These are phyloP conservation scores for Rhodomyrtus psidioides DNA, from an alignment of 441 rosid genomes.

Conservation along the genomic window DNA sequence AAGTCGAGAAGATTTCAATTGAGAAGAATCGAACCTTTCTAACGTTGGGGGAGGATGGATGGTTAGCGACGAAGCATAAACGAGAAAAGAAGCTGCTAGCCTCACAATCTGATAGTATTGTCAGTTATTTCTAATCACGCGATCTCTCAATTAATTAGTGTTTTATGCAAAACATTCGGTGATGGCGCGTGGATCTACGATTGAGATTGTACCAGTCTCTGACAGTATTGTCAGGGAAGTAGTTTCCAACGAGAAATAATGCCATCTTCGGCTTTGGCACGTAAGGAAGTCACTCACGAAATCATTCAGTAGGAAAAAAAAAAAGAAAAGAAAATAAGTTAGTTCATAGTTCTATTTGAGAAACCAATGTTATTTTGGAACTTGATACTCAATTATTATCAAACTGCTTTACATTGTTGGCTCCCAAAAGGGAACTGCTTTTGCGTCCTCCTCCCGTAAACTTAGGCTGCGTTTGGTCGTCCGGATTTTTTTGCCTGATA, in stretches of 20 bases:
- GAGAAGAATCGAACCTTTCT: not conserved
- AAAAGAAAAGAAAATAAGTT: not conserved
- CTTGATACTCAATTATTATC: not conserved
- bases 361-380: not conserved
- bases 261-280: conserved; percentile 41
- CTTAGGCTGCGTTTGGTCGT: no score
- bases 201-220: no score
- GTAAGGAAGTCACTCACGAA: conserved; percentile 26
- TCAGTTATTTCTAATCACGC: no score
- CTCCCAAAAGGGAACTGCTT: not conserved
- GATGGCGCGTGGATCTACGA: no score
- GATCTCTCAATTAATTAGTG: no score
- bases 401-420: not conserved
- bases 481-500: no score
- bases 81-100: conserved; percentile 20
- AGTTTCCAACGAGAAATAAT: conserved; percentile 50
- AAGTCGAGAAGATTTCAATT: not conserved
- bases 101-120: no score
- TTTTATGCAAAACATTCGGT: no score
- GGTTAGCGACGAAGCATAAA: conserved; percentile 63
- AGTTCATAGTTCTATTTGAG: not conserved
- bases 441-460: not conserved
- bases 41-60: conserved; percentile 29
- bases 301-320: not conserved
- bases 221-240: no score